A percentile compares a stretch with the other conserved stretches of the same genome.
phyloP scores from a whole-genome alignment of 208 protist species.

The Leishmania aethiopica region DNA sequence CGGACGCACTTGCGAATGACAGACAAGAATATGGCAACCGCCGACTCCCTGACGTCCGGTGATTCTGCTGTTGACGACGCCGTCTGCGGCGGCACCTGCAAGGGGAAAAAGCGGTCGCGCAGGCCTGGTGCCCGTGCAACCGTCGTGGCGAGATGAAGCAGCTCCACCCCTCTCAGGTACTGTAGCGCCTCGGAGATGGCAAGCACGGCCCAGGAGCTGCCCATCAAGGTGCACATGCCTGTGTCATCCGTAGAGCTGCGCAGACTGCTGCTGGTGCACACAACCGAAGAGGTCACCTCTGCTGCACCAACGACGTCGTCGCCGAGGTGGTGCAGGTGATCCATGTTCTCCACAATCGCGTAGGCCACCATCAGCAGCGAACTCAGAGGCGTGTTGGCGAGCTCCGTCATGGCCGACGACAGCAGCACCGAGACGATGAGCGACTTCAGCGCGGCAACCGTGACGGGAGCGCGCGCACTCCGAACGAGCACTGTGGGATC shows the following conservation, averaged over 20 bases:
- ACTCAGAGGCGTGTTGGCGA: slow-evolving; percentile 20
- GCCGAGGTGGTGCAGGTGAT: slow-evolving; percentile 34
- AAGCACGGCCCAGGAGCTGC: slow-evolving; percentile 18
- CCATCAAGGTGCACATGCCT: slow-evolving; percentile 7
- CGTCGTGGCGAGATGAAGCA: slow-evolving; percentile 71
- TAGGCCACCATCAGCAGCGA: slow-evolving; percentile 40
- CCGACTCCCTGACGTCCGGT: slow-evolving; percentile 8
- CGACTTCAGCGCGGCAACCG: slow-evolving; percentile 28
- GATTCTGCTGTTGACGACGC: not conserved
- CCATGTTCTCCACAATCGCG: slow-evolving; percentile 41
- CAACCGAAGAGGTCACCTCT: not conserved
- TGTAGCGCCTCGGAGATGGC: slow-evolving; percentile 42
- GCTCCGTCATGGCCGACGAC: slow-evolving; percentile 27
- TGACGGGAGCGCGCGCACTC: slow-evolving; percentile 17
- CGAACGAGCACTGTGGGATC: slow-evolving; percentile 31
- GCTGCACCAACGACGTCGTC: not conserved
- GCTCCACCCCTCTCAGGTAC: slow-evolving; percentile 48
- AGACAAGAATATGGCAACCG: slow-evolving; percentile 25
- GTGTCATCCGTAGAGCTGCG: slow-evolving; percentile 11
- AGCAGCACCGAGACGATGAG: slow-evolving; percentile 38
- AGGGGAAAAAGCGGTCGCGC: slow-evolving; percentile 38
- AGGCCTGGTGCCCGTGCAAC: slow-evolving; percentile 45
- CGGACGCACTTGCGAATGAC: slow-evolving; percentile 67
- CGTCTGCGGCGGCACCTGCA: not conserved
- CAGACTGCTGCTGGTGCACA: not conserved